These are phyloP conservation scores for Phaeodactylum tricornutum DNA, from an alignment of 108 stramenopile genomes.

Conservation along the genomic window DNA sequence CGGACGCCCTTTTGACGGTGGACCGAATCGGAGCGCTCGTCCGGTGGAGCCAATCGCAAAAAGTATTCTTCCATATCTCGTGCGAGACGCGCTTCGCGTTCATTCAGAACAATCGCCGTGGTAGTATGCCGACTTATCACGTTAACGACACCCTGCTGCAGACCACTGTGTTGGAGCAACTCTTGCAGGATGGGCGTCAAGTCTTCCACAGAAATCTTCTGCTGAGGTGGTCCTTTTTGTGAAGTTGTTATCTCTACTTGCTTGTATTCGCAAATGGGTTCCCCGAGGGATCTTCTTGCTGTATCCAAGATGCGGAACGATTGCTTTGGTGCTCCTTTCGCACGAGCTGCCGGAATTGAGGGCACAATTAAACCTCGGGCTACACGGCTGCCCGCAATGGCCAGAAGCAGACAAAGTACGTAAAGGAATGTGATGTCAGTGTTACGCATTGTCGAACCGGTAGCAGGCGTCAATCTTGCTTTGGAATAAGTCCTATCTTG, in stretches of 20 bases:
- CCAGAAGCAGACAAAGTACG: too few relatives aligned
- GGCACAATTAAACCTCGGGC: too few relatives aligned
- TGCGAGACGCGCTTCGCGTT: conserved; percentile 65
- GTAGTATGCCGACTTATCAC: conserved; percentile 81
- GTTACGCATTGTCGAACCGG: too few relatives aligned
- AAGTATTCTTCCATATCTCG: conserved; percentile 56
- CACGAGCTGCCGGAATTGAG: too few relatives aligned
- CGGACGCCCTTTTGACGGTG: conserved; percentile 17
- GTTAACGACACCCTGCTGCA: conserved; percentile 53
- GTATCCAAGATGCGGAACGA: too few relatives aligned
- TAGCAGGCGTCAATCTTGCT: too few relatives aligned
- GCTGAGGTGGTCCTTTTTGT: conserved; percentile 39
- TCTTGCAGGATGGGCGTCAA: conserved; percentile 52
- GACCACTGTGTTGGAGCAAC: conserved; percentile 35
- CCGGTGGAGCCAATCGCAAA: conserved; percentile 58
- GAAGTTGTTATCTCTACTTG: conserved; percentile 31
- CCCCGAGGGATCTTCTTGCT: conserved; percentile 9
- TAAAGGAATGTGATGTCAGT: too few relatives aligned
- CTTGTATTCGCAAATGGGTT: conserved; percentile 49
- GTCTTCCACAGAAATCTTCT: conserved; percentile 70
- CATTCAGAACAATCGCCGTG: conserved; percentile 80
- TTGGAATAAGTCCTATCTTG: too few relatives aligned
- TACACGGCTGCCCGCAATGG: too few relatives aligned
- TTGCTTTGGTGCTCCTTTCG: too few relatives aligned
- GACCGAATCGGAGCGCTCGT: conserved; percentile 43